Percentiles rank a stretch among this genome's conserved stretches.
Evolutionary conservation across 1,139 yeast species (phyloP).

Genomic region (Taphrina sp.): DNA sequence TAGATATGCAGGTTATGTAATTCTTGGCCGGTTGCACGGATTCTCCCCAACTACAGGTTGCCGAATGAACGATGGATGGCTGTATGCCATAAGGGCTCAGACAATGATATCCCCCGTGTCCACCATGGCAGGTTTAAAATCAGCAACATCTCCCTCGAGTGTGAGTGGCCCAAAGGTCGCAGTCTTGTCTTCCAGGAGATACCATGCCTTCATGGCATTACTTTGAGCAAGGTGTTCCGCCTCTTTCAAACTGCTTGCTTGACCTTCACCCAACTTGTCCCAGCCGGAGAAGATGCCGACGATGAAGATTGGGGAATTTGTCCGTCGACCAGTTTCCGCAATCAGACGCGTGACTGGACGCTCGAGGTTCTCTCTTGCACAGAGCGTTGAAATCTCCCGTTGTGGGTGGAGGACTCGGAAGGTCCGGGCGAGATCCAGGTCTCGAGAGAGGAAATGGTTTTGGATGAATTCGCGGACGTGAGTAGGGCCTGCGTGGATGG

Average conservation of each 20-base stretch:
- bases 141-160: conserved; percentile 39
- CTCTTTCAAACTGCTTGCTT: conserved; percentile 86
- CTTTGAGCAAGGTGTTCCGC: conserved; percentile 92
- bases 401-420: conserved; percentile 84
- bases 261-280: conserved; percentile 87
- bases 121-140: conserved; percentile 40
- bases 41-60: too few relatives aligned
- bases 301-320: conserved; percentile 79
- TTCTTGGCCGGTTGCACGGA: too few relatives aligned
- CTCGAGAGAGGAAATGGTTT: conserved; percentile 73
- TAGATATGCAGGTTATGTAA: too few relatives aligned
- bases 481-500: conserved; percentile 57
- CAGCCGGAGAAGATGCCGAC: conserved; percentile 88
- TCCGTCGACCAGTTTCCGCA: conserved; percentile 89
- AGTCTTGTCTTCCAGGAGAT: conserved; percentile 77
- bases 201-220: conserved; percentile 86
- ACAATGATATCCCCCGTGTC: conserved; percentile 44
- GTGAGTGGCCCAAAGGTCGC: conserved; percentile 59
- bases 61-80: too few relatives aligned
- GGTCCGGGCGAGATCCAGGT: conserved; percentile 67
- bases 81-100: conserved; percentile 35
- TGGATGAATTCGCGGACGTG: conserved; percentile 64
- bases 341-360: conserved; percentile 77
- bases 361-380: conserved; percentile 73
- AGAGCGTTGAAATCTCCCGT: conserved; percentile 72